A percentile compares a stretch with the other conserved stretches of the same genome.
Evolutionary conservation across 805 yeast species (phyloP).

Genomic region (Pichia exigua): DNA sequence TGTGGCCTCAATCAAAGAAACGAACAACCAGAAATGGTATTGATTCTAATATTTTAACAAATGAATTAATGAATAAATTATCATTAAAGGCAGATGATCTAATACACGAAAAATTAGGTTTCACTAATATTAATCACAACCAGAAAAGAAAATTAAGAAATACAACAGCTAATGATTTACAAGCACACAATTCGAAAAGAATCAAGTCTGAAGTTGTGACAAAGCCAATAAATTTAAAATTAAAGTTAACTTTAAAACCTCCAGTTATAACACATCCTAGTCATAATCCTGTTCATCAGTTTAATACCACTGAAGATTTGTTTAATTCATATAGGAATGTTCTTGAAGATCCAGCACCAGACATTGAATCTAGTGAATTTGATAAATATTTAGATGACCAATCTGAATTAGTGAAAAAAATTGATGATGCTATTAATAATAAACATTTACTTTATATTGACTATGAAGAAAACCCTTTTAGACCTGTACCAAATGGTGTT

Average conservation of each 20-base stretch:
- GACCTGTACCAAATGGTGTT: conserved; percentile 37
- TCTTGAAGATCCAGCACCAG: conserved; percentile 42
- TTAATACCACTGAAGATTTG: conserved; percentile 33
- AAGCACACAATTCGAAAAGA: neutral
- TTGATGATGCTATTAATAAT: conserved; percentile 39
- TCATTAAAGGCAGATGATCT: conserved; percentile 18
- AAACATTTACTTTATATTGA: conserved; percentile 37
- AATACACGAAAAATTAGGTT: neutral
- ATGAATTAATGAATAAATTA: conserved; percentile 10
- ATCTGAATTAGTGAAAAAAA: conserved; percentile 32
- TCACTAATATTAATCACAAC: neutral
- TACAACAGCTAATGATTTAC: neutral
- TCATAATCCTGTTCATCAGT: conserved; percentile 43
- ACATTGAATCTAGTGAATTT: conserved; percentile 52
- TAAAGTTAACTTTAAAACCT: conserved; percentile 33
- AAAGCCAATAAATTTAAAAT: conserved; percentile 10
- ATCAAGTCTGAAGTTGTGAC: neutral
- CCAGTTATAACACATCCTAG: conserved; percentile 54
- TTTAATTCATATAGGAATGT: conserved; percentile 50
- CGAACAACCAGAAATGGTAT: conserved; percentile 8
- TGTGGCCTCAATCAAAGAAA: conserved; percentile 29
- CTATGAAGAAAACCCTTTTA: conserved; percentile 35
- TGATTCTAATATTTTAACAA: neutral
- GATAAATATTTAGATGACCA: conserved; percentile 50
- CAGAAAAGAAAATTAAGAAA: neutral